Conservation (phyloP, 192 early-diverging fungal species). For the Blastocladiella britannica region DNA sequence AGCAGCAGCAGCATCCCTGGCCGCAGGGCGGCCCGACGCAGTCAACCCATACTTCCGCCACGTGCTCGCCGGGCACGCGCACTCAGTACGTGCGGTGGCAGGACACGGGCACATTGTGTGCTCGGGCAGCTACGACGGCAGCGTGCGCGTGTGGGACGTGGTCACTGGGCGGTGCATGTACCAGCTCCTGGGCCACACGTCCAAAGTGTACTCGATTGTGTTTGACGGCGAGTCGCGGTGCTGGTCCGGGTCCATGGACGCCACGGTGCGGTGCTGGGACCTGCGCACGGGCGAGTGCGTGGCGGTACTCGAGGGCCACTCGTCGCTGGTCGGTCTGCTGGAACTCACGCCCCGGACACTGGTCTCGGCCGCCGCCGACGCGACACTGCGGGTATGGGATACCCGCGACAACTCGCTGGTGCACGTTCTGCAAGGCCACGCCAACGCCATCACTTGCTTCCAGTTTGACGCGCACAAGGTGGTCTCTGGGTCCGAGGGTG, state of each 20-base stretch:
- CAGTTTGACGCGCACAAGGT: constrained; percentile 86
- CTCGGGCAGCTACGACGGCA: constrained; percentile 78
- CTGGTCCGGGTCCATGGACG: constrained; percentile 87
- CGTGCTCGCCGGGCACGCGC: constrained; percentile 62
- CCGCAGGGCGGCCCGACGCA: neutral
- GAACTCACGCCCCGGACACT: constrained; percentile 64
- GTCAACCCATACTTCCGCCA: constrained; percentile 66
- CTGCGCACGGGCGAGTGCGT: constrained; percentile 58
- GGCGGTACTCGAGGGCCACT: constrained; percentile 68
- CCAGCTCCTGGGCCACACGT: constrained; percentile 60
- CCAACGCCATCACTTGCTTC: constrained; percentile 90
- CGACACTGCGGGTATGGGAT: constrained; percentile 81
- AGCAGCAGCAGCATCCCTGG: neutral
- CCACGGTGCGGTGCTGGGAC: constrained; percentile 81
- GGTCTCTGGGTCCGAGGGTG: constrained; percentile 82
- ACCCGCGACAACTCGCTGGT: constrained; percentile 36
- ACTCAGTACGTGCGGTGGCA: constrained; percentile 83
- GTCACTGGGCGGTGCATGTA: constrained; percentile 43
- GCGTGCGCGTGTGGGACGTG: constrained; percentile 82
- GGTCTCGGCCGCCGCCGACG: constrained; percentile 88
- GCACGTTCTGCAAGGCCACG: constrained; percentile 52
- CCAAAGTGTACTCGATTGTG: constrained; percentile 93
- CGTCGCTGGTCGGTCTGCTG: constrained; percentile 81
- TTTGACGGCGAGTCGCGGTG: constrained; percentile 59
- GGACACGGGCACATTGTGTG: constrained; percentile 68